phyloP scores from a whole-genome alignment of 371 early-diverging fungal genomes.

The Dichotomocladium elegans region DNA sequence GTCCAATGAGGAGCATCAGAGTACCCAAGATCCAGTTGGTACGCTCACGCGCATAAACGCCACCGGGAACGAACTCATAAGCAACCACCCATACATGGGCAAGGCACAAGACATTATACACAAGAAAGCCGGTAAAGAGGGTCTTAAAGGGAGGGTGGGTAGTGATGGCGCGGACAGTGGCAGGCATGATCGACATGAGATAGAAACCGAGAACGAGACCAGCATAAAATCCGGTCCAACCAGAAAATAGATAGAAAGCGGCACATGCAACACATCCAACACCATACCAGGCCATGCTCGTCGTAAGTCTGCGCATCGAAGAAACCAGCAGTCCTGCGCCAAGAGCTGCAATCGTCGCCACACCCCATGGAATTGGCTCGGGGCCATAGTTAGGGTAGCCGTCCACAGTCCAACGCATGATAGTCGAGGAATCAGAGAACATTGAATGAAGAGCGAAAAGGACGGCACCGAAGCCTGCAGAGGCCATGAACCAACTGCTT shows the following conservation, averaged over 20 bases:
- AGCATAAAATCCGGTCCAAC: constrained; percentile 63
- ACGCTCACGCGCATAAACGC: constrained; percentile 69
- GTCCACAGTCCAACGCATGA: constrained; percentile 72
- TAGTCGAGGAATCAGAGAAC: constrained; percentile 70
- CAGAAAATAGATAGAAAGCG: constrained; percentile 52
- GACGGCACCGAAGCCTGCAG: constrained; percentile 63
- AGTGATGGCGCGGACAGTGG: constrained; percentile 52
- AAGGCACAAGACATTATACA: constrained; percentile 66
- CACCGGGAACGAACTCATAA: constrained; percentile 82
- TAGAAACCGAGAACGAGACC: constrained; percentile 66
- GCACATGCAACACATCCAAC: constrained; percentile 53
- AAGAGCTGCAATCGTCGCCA: constrained; percentile 60
- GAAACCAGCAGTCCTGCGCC: constrained; percentile 54
- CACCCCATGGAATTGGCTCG: constrained; percentile 73
- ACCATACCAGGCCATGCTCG: constrained; percentile 56
- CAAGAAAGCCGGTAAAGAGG: constrained; percentile 53
- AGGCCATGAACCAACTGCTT: constrained; percentile 47
- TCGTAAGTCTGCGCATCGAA: constrained; percentile 52
- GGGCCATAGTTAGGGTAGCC: constrained; percentile 79
- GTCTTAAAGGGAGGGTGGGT: constrained; percentile 68
- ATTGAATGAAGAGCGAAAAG: constrained; percentile 73
- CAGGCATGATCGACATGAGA: constrained; percentile 57
- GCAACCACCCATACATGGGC: constrained; percentile 82
- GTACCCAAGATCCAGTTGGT: constrained; percentile 64
- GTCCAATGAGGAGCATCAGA: constrained; percentile 47